Conservation (phyloP, 2,329 filamentous ascomycete genomes). For the Diplocarpon rosae region DNA sequence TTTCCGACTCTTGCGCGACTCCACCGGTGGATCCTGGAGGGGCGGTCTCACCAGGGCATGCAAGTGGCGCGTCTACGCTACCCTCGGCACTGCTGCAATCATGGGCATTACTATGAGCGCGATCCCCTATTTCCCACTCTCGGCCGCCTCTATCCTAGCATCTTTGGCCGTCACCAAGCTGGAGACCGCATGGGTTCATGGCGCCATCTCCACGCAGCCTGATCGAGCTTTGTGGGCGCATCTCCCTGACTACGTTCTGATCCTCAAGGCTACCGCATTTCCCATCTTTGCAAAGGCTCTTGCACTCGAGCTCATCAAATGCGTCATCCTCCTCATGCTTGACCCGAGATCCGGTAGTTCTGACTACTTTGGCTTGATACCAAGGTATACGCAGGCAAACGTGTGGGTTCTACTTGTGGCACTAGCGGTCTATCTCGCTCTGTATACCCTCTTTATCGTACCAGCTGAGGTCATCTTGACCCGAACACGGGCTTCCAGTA, state of each 20-base stretch:
- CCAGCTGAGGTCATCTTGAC: neutral
- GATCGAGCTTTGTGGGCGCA: neutral
- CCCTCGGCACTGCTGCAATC: neutral
- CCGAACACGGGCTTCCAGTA: slow-evolving; percentile 1
- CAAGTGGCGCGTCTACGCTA: neutral
- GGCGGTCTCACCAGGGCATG: neutral
- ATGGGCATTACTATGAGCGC: neutral
- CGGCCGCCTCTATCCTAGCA: neutral
- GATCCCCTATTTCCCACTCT: neutral
- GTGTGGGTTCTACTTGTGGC: neutral
- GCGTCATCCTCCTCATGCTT: neutral
- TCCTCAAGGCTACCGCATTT: neutral
- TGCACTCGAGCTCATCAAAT: neutral
- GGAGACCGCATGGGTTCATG: slow-evolving; percentile 1
- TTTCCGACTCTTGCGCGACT: neutral
- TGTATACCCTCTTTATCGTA: neutral
- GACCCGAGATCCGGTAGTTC: neutral
- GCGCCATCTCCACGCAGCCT: neutral
- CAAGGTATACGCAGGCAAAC: neutral
- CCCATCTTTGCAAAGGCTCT: neutral
- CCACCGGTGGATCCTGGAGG: neutral
- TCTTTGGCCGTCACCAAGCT: neutral
- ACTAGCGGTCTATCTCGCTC: neutral
- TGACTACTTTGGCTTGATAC: neutral
- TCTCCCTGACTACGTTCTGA: neutral